Percentiles rank a stretch among this genome's conserved stretches.
These are phyloP conservation scores for Psidium guajava DNA, from an alignment of 345 rosid genomes.

Conservation along the genomic window DNA sequence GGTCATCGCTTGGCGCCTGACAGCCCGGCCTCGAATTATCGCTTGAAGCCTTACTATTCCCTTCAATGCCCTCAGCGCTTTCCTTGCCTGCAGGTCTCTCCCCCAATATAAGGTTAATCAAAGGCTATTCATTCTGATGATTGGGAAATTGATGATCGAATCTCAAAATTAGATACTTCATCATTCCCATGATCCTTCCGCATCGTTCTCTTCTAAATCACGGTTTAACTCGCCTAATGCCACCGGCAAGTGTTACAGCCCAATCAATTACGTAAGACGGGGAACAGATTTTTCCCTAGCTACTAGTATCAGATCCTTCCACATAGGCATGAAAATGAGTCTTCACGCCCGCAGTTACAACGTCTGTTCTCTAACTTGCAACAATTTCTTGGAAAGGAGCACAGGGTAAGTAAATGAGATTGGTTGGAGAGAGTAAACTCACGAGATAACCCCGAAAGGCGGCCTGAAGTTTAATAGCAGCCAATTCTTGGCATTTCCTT, in stretches of 20 bases:
- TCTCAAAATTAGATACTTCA: not conserved
- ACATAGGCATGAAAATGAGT: not conserved
- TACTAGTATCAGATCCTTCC: not conserved
- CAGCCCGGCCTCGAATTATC: conserved; percentile 62
- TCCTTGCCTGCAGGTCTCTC: conserved; percentile 49
- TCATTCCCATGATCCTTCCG: not conserved
- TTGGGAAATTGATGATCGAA: not conserved
- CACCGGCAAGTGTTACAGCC: not conserved
- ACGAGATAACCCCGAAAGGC: conserved; percentile 72
- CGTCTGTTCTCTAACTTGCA: not conserved
- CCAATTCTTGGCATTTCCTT: conserved; percentile 17
- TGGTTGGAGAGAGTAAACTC: conserved; percentile 14
- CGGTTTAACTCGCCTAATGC: not conserved
- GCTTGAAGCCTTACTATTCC: conserved; percentile 96
- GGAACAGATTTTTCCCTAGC: not conserved
- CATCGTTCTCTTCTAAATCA: not conserved
- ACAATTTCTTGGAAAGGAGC: not conserved
- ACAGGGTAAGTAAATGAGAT: not conserved
- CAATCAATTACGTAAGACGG: not conserved
- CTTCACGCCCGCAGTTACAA: not conserved
- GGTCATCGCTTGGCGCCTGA: conserved; percentile 72
- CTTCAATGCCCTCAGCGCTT: conserved; percentile 79
- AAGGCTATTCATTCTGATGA: not conserved
- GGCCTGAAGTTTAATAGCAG: conserved; percentile 62
- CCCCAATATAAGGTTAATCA: not conserved